Conservation (phyloP, 306 rosid species). For the Crotalaria pallida region DNA sequence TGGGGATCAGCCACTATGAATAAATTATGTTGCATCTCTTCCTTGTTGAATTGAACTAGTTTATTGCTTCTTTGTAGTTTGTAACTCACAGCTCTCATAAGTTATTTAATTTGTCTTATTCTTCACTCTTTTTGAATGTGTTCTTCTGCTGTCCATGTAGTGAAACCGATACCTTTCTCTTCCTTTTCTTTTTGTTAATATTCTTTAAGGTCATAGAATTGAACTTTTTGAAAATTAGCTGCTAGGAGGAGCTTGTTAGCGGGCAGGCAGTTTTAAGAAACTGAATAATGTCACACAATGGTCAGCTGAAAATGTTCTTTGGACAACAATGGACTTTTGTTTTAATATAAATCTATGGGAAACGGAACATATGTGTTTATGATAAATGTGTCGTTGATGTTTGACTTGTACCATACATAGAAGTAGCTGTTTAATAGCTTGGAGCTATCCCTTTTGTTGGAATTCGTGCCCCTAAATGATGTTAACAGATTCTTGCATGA, state of each 20-base stretch:
- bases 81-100: neutral
- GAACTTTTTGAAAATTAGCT: slow-evolving; percentile 4
- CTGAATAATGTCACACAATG: neutral
- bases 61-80: slow-evolving; percentile 8
- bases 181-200: neutral
- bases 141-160: neutral
- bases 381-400: neutral
- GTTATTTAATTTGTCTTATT: neutral
- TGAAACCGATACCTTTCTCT: neutral
- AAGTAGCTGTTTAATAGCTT: neutral
- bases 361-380: neutral
- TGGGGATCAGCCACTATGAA: slow-evolving; percentile 1
- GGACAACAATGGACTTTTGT: neutral
- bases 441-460: neutral
- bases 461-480: neutral
- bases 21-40: slow-evolving; percentile 9
- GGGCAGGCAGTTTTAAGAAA: neutral
- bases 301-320: neutral
- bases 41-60: neutral
- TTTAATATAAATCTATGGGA: neutral
- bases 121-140: neutral
- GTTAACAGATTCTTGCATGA: neutral
- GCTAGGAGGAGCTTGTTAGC: neutral
- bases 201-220: neutral
- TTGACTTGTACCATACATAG: neutral